phyloP scores from a whole-genome alignment of 805 yeast species.

The Candida vartiovaarae region DNA sequence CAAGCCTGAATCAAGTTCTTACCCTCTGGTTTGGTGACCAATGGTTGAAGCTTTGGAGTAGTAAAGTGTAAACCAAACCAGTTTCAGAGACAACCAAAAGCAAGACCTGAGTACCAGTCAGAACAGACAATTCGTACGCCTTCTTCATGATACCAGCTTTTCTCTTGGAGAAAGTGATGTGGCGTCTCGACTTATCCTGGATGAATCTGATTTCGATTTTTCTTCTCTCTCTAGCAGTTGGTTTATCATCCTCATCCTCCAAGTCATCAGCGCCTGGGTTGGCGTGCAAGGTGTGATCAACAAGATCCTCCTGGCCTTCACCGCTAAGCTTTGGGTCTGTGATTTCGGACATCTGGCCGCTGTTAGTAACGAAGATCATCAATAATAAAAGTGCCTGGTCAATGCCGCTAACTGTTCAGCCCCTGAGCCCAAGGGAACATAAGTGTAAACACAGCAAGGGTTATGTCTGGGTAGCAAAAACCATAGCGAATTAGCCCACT shows the following conservation, averaged over 20 bases:
- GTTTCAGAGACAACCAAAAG: constrained; percentile 94
- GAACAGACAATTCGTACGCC: constrained; percentile 95
- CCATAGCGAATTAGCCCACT: too few species aligned
- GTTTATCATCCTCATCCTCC: constrained; percentile 42
- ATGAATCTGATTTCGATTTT: constrained; percentile 96
- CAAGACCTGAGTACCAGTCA: constrained; percentile 96
- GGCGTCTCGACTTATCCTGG: constrained; percentile 96
- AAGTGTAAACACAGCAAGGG: too few species aligned
- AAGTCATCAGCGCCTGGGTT: constrained; percentile 22
- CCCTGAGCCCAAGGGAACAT: too few species aligned
- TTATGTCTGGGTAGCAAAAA: too few species aligned
- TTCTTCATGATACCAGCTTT: constrained; percentile 99
- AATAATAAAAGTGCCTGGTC: neutral
- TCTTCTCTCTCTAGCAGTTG: constrained; percentile 54
- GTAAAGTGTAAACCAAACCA: constrained; percentile 97
- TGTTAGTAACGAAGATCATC: neutral
- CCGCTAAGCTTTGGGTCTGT: constrained; percentile 18
- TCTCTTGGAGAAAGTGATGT: constrained; percentile 95
- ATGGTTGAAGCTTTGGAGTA: constrained; percentile 97
- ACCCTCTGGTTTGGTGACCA: constrained; percentile 96
- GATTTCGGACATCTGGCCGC: constrained; percentile 18
- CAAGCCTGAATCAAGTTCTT: constrained; percentile 95
- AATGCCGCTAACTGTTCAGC: too few species aligned
- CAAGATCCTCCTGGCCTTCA: constrained; percentile 20
- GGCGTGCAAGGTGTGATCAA: constrained; percentile 8